These are phyloP conservation scores for Aspergillus ibericus DNA, from an alignment of 2,329 filamentous ascomycete species.

Conservation along the genomic window DNA sequence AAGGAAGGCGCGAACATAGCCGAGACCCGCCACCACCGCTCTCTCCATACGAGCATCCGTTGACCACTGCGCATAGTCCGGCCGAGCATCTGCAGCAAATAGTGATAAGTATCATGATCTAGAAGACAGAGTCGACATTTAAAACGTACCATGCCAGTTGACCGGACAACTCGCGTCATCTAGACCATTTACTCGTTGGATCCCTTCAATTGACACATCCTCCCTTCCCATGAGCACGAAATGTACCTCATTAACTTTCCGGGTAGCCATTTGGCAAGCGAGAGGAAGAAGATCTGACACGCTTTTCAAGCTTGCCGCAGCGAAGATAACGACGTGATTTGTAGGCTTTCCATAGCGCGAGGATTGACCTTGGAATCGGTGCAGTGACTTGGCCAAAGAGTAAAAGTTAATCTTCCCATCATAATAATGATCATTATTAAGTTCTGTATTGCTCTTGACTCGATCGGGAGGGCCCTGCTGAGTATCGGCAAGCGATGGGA, in stretches of 20 bases:
- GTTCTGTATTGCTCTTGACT: constrained; percentile 17
- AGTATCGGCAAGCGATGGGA: constrained; percentile 3
- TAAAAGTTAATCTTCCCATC: constrained; percentile 70
- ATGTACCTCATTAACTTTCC: constrained; percentile 73
- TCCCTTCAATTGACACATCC: constrained; percentile 65
- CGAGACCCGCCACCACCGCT: constrained; percentile 64
- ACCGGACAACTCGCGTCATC: constrained; percentile 65
- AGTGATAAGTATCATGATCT: constrained; percentile 2
- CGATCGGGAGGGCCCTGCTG: constrained; percentile 16
- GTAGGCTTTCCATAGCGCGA: constrained; percentile 57
- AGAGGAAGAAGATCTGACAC: constrained; percentile 72
- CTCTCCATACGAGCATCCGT: constrained; percentile 68
- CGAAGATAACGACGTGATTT: constrained; percentile 69
- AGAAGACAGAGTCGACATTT: constrained; percentile 39
- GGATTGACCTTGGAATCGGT: constrained; percentile 56
- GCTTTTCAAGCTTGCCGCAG: constrained; percentile 71
- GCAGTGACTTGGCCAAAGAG: constrained; percentile 63
- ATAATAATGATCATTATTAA: constrained; percentile 52
- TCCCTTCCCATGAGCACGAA: constrained; percentile 75
- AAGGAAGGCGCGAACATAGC: constrained; percentile 70
- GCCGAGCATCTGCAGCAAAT: constrained; percentile 62
- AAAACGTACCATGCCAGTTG: constrained; percentile 54
- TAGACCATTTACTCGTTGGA: constrained; percentile 79
- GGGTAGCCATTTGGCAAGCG: constrained; percentile 79
- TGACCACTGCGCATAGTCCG: constrained; percentile 70